Evolutionary conservation across 345 rosid species (phyloP), one percentile per base, ranked within the genome.

Genomic region (Lepidium africanum): DNA sequence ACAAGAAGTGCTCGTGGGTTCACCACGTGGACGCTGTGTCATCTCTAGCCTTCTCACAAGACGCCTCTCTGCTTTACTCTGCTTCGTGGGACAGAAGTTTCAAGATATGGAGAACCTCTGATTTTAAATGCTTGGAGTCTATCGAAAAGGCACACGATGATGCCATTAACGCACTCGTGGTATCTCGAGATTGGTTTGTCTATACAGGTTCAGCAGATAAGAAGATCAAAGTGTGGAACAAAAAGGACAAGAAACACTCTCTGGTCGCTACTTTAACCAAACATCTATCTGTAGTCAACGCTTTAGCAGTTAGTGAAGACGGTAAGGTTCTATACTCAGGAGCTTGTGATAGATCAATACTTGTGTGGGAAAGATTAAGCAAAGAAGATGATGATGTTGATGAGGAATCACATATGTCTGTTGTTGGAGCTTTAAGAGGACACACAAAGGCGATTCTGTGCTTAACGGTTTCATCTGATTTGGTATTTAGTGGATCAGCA

Each of bases 141-240:
- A 80, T 83, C 0, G 69, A 56, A 8, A 70, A 77, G 13, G 92
- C 96, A 0, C 96, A 88, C 21, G 88, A 88, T 0, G 97, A 91
- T 12, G 92, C 97, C 14, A 74, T 91, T 5, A 91, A 81, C 68
- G 82, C 97, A 1, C 32, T 86, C 8, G 85, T 64, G 11, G 76
- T 78, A 30, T 81, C 89, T 33, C n/a, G 36, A 13, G 89, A 81
- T n/a, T 89, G 88, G 8, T 62, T 77, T 41, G 78, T 86, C 17
- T 87, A 86, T 54, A 86, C 96, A 6, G 86, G 91, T 1, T 88
- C 92, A 3, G 92, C 96, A 3, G 97, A 91, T 76, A 85, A 75
- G 79, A 83, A 66, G 61, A 82, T 91, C 27, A 86, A 82, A 79
- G 83, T 67, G 7, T 91, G 96, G 97, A 79, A 43, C 63, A 81